Conservation (phyloP, 139 green algal genomes). For the Spirogloea muscicola region DNA sequence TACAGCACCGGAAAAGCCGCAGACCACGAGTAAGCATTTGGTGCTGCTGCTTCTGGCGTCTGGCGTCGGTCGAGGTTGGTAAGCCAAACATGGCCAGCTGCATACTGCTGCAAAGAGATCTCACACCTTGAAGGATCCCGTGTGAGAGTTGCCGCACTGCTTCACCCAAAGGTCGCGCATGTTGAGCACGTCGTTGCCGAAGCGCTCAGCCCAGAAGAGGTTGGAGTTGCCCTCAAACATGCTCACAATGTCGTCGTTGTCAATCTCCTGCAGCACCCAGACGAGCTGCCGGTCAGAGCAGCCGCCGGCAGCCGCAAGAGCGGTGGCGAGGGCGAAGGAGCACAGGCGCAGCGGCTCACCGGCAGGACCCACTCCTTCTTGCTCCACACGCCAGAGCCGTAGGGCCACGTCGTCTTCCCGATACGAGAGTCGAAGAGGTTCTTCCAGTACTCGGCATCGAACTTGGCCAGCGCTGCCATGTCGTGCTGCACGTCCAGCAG, state of each 20-base stretch:
- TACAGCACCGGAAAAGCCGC: neutral
- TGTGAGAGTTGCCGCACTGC: slow-evolving; percentile 99
- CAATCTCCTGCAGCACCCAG: slow-evolving; percentile 54
- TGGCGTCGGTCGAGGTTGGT: too few species aligned
- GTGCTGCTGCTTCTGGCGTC: too few species aligned
- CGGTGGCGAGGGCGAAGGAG: neutral
- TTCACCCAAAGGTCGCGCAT: slow-evolving; percentile 99
- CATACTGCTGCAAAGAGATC: too few species aligned
- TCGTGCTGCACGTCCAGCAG: slow-evolving; percentile 97
- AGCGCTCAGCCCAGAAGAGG: slow-evolving; percentile 98
- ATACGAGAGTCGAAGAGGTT: slow-evolving; percentile 85
- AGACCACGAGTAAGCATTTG: too few species aligned
- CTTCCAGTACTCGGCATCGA: slow-evolving; percentile 89
- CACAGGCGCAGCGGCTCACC: slow-evolving; percentile 45
- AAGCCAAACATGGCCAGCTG: too few species aligned
- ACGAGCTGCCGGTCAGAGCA: neutral
- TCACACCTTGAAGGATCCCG: slow-evolving; percentile 89
- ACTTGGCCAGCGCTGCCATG: slow-evolving; percentile 79
- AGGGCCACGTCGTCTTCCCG: slow-evolving; percentile 90
- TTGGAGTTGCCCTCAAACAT: slow-evolving; percentile 99
- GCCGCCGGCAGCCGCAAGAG: neutral
- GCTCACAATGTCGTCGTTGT: slow-evolving; percentile 89
- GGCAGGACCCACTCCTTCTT: slow-evolving; percentile 99
- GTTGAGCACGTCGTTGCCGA: slow-evolving; percentile 81
- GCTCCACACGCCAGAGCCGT: slow-evolving; percentile 96